Conservation (phyloP, 1,284 basidiomycete species). For the Moesziomyces sp. region DNA sequence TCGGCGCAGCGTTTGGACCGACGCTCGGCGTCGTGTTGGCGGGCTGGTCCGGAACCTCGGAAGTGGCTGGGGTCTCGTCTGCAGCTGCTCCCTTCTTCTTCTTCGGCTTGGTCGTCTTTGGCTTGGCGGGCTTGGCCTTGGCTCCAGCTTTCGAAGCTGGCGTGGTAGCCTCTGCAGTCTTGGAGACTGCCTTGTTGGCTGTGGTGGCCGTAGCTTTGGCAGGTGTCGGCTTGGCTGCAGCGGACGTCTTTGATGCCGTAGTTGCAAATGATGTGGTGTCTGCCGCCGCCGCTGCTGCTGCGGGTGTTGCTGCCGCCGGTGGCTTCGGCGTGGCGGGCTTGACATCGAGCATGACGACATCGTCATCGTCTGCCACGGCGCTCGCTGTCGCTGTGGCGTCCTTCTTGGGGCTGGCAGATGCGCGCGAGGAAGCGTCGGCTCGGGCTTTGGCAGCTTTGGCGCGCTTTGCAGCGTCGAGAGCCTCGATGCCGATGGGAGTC, state of each 20-base stretch:
- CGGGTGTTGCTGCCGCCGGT: background rate
- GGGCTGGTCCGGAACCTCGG: constrained; percentile 3
- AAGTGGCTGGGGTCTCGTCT: constrained; percentile 3
- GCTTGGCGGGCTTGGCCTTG: constrained; percentile 41
- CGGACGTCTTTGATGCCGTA: background rate
- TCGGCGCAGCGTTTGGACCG: background rate
- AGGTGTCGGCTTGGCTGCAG: constrained; percentile 11
- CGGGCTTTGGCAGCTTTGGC: constrained; percentile 53
- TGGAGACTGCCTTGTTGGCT: constrained; percentile 3
- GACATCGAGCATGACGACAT: constrained; percentile 41
- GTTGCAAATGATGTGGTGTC: background rate
- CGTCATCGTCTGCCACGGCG: constrained; percentile 15
- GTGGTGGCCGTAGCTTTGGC: constrained; percentile 1
- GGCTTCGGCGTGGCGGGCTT: constrained; percentile 16
- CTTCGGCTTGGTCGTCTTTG: constrained; percentile 36
- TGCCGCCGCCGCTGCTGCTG: background rate
- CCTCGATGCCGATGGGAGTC: constrained; percentile 64
- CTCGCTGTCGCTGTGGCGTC: constrained; percentile 1
- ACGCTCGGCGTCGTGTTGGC: background rate
- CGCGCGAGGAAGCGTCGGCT: constrained; percentile 23
- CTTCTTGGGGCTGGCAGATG: constrained; percentile 36
- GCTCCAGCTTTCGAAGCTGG: constrained; percentile 10
- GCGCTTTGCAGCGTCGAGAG: constrained; percentile 52
- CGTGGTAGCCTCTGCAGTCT: constrained; percentile 5
- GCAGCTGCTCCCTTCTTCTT: constrained; percentile 40